Conservation (phyloP, 2,329 filamentous ascomycete species). For the Lasiodiplodia sp. region DNA sequence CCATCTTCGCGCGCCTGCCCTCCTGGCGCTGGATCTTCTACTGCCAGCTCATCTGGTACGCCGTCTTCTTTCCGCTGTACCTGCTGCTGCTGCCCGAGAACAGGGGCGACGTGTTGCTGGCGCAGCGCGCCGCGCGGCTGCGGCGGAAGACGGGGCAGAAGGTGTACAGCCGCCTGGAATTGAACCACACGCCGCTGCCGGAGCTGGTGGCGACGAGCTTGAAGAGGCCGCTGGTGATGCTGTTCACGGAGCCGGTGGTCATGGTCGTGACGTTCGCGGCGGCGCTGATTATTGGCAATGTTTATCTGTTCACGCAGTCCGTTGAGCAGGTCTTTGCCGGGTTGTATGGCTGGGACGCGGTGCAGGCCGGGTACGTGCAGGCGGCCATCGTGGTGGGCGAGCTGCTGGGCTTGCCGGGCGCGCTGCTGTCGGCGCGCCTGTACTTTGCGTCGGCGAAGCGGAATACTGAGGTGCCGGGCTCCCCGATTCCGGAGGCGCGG, state of each 20-base stretch:
- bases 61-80: conserved; percentile 50
- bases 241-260: conserved; percentile 59
- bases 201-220: conserved; percentile 42
- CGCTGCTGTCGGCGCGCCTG: conserved; percentile 46
- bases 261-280: conserved; percentile 58
- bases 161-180: conserved; percentile 46
- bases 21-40: conserved; percentile 51
- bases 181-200: conserved; percentile 40
- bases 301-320: conserved; percentile 60
- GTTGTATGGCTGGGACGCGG: conserved; percentile 51
- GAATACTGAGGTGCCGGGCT: conserved; percentile 18
- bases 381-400: conserved; percentile 56
- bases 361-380: conserved; percentile 55
- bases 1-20: conserved; percentile 39
- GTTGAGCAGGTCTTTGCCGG: conserved; percentile 52
- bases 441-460: conserved; percentile 51
- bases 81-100: conserved; percentile 54
- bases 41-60: conserved; percentile 50
- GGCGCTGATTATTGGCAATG: conserved; percentile 55
- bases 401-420: conserved; percentile 49
- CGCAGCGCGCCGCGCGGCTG: conserved; percentile 44
- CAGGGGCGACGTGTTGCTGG: conserved; percentile 56
- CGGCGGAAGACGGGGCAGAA: conserved; percentile 37
- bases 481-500: conserved; percentile 50
- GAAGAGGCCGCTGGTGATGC: conserved; percentile 46